Evolutionary conservation across 202 grass and related monocot species (phyloP).

Genomic region (Eragrostis tef): DNA sequence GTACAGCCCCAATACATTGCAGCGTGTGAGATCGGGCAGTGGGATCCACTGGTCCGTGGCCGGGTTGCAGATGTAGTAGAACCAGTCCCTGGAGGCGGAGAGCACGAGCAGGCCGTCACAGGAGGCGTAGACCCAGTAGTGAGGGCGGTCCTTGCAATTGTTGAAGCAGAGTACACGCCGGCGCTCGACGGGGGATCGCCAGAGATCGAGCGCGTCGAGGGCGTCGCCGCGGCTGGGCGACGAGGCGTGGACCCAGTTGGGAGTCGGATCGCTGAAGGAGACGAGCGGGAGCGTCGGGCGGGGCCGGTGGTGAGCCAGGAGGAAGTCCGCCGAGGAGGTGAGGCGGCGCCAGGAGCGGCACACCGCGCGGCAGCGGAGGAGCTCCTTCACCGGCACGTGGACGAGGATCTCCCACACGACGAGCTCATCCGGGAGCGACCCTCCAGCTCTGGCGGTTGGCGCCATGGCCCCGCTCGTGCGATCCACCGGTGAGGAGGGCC

Average conservation of each 20-base stretch:
- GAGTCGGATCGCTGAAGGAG: neutral
- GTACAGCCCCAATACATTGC: neutral
- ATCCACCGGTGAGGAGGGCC: neutral
- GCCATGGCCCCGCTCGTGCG: neutral
- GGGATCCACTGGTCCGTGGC: neutral
- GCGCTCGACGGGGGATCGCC: constrained; percentile 8
- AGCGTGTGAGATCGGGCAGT: neutral
- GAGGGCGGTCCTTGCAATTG: neutral
- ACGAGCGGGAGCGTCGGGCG: constrained; percentile 30
- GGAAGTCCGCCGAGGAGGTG: constrained; percentile 5
- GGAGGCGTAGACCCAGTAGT: neutral
- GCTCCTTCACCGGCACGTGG: neutral
- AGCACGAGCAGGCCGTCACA: constrained; percentile 29
- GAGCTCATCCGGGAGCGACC: neutral
- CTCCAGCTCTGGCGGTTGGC: neutral
- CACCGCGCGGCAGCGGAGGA: constrained; percentile 12
- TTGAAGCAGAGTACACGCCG: constrained; percentile 12
- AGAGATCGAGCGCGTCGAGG: constrained; percentile 1
- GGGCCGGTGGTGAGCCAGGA: neutral
- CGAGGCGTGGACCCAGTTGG: too few relatives aligned
- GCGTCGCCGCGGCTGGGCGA: too few relatives aligned
- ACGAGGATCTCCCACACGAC: constrained; percentile 32
- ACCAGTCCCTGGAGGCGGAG: neutral
- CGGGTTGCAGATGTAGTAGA: constrained; percentile 33
- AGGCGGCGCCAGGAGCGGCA: constrained; percentile 6